Evolutionary conservation across 305 asterid genomes (phyloP).

Genomic region (Ajuga reptans): DNA sequence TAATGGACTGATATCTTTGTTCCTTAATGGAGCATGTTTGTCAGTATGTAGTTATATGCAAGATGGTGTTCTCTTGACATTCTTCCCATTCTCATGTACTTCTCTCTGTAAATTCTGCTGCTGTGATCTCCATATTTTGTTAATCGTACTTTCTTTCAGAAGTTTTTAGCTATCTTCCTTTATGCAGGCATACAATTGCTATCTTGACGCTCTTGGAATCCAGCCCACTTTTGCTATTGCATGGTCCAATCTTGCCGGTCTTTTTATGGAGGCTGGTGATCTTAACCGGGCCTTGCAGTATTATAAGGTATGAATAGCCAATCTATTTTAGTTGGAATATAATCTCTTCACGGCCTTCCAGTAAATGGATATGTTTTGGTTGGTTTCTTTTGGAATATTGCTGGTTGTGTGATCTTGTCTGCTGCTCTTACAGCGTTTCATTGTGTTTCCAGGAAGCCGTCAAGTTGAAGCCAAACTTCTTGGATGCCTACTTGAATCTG

Average conservation of each 20-base stretch:
- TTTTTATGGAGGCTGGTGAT: constrained; percentile 95
- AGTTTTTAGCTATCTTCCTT: not conserved
- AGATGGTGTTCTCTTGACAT: not conserved
- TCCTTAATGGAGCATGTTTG: not conserved
- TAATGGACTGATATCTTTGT: not conserved
- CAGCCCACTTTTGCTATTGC: constrained; percentile 97
- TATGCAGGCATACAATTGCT: constrained; percentile 79
- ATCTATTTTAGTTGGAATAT: constrained; percentile 7
- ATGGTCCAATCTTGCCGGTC: constrained; percentile 99
- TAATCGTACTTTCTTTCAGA: constrained; percentile 3
- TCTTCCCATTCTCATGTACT: not conserved
- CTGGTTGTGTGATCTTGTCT: constrained; percentile 17
- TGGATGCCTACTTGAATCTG: constrained; percentile 85
- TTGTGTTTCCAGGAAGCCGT: constrained; percentile 74
- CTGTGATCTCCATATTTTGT: constrained; percentile 2
- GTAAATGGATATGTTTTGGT: constrained; percentile 1
- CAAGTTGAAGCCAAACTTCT: constrained; percentile 85
- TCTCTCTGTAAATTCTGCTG: not conserved
- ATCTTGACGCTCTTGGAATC: constrained; percentile 78
- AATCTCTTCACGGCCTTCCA: not conserved
- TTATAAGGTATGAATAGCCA: constrained; percentile 59
- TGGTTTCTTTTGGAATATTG: constrained; percentile 14
- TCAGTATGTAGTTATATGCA: not conserved
- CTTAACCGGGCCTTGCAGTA: constrained; percentile 84
- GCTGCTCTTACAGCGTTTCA: constrained; percentile 5